These are phyloP conservation scores for Suillus occidentalis DNA, from an alignment of 768 basidiomycete genomes.

Conservation along the genomic window DNA sequence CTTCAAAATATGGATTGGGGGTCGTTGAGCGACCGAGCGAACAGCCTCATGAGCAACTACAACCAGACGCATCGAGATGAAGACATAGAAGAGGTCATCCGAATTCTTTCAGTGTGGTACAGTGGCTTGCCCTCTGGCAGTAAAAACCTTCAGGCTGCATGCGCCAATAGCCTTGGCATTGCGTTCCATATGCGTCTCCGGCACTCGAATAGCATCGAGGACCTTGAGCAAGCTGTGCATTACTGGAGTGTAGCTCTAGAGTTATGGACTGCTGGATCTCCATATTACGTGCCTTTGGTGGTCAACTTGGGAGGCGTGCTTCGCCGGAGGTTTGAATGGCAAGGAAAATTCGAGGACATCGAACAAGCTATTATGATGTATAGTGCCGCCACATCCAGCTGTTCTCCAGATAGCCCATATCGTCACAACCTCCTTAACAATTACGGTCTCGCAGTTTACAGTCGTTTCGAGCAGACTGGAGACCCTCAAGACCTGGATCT, in stretches of 20 bases:
- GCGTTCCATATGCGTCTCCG: conserved; percentile 25
- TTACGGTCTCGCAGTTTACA: conserved; percentile 15
- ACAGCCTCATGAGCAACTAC: conserved; percentile 22
- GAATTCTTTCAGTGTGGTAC: conserved; percentile 16
- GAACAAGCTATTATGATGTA: conserved; percentile 16
- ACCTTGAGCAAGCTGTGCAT: conserved; percentile 22
- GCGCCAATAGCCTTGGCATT: conserved; percentile 23
- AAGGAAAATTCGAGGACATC: conserved; percentile 23
- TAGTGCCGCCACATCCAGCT: conserved; percentile 10
- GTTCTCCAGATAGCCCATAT: conserved; percentile 9
- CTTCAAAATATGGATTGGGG: neutral
- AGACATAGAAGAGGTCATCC: conserved; percentile 31
- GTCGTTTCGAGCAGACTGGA: conserved; percentile 18
- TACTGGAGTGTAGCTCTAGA: conserved; percentile 15
- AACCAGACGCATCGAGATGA: conserved; percentile 14
- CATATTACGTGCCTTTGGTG: conserved; percentile 17
- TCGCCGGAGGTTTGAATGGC: conserved; percentile 18
- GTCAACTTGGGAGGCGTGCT: conserved; percentile 20
- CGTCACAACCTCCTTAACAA: conserved; percentile 26
- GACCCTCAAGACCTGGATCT: conserved; percentile 18
- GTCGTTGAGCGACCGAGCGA: conserved; percentile 3
- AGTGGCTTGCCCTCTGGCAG: conserved; percentile 21
- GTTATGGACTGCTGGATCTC: conserved; percentile 12
- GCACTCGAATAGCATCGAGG: conserved; percentile 17
- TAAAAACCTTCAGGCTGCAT: conserved; percentile 10